Base-by-base conservation (phyloP, 176 grass and related monocot genomes). In the Zoysia pacifica region DNA sequence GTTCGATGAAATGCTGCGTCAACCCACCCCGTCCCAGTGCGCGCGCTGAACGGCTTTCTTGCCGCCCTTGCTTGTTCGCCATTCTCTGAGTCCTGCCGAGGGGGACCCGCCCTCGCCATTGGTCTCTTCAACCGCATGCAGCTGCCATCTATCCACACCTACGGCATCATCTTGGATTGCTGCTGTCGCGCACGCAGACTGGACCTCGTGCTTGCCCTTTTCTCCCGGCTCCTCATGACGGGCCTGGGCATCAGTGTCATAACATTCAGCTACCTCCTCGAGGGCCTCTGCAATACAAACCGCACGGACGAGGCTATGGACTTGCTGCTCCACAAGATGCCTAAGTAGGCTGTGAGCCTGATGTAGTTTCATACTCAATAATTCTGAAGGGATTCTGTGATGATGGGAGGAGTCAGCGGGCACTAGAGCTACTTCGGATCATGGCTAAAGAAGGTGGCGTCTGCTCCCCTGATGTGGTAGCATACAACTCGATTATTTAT, bases 301-400 rank as follows among this genome's bases (percentile, higher is more conserved):
- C 60, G 74, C 62, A 53, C 61, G 6, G 1, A 37, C 0, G 49
- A 58, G 43, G 83, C 79, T 7, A 12, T 52, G 14, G 68, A 53
- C 43, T 14, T 86, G 69, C 19, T 86, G 67, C 14, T 83, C 28
- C 43, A 62, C 20, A 76, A 45, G 58, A 83, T 83, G 88, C 66
- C 74, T 62, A 43, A 72, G 66, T 19, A 74, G 6, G 77, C 65
- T 82, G 76, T 48, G 9, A 19, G 44, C 87, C 73, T 10, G 0
- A 62, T 62, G 38, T 73, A 2, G 2, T 85, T 36, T 67, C 73
- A 0, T 89, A 84, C 37, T 47, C 1, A 0, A 13, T 15, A 48
- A 48, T 82, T 35, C 44, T 89, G 1, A 89, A 89, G 46, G 9
- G 82, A 2, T 50, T 85, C 13, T 77, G 82, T 16, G n/a, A 69